Evolutionary conservation across 768 basidiomycete species (phyloP).

Genomic region (Stropharia rugosoannulata): DNA sequence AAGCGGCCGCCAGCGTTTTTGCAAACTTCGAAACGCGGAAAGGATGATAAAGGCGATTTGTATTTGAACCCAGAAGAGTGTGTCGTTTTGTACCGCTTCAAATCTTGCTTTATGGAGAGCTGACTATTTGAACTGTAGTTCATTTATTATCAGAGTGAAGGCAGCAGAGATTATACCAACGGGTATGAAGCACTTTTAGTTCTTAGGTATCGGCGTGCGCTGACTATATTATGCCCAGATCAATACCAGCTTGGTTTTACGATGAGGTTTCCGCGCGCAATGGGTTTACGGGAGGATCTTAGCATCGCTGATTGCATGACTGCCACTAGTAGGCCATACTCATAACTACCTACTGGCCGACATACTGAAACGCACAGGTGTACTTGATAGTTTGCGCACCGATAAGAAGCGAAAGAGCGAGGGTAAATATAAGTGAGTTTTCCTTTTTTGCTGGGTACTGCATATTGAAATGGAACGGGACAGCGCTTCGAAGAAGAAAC

Average conservation of each 20-base stretch:
- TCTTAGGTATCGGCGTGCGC: not conserved
- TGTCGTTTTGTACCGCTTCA: constrained; percentile 16
- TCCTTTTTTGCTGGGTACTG: not conserved
- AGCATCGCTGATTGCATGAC: constrained; percentile 70
- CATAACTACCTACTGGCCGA: not conserved
- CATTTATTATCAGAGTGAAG: constrained; percentile 92
- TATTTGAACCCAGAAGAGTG: constrained; percentile 91
- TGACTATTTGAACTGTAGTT: constrained; percentile 45
- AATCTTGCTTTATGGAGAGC: not conserved
- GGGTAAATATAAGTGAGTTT: constrained; percentile 47
- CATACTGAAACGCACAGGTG: constrained; percentile 32
- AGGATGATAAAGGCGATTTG: constrained; percentile 86
- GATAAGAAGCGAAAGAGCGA: constrained; percentile 79
- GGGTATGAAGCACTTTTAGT: constrained; percentile 39
- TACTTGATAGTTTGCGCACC: constrained; percentile 58
- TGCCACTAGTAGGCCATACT: constrained; percentile 49
- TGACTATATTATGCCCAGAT: constrained; percentile 39
- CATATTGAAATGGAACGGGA: not conserved
- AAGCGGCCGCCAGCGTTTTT: constrained; percentile 73
- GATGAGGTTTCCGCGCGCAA: constrained; percentile 91
- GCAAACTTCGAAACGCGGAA: constrained; percentile 53
- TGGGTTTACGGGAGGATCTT: constrained; percentile 79
- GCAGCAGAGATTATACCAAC: constrained; percentile 86
- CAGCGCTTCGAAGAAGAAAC: constrained; percentile 54
- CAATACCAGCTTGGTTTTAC: constrained; percentile 85